phyloP scores from a whole-genome alignment of 306 rosid species.

The Crotalaria pallida region DNA sequence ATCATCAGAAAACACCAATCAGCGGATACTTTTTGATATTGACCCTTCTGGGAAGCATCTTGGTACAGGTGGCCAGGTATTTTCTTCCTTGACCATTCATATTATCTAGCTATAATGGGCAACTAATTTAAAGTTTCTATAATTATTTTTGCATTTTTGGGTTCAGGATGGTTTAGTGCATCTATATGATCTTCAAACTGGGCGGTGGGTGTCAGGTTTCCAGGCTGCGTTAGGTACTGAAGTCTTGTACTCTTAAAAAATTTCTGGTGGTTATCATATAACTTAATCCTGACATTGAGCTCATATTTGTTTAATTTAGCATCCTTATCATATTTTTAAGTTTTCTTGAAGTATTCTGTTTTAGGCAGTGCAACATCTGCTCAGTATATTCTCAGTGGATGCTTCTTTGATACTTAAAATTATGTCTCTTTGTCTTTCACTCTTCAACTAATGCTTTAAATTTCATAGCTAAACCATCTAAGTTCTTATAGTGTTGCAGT shows the following conservation, averaged over 20 bases:
- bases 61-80: conserved; percentile 97
- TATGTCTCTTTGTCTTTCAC: not conserved
- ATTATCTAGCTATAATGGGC: conserved; percentile 11
- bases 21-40: conserved; percentile 81
- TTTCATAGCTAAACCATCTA: not conserved
- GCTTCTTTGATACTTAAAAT: not conserved
- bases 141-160: conserved; percentile 5
- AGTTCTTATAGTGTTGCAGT: not conserved
- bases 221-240: conserved; percentile 81
- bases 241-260: conserved; percentile 13
- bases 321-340: not conserved
- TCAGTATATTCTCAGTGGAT: not conserved
- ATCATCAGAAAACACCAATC: conserved; percentile 84
- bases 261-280: conserved; percentile 5
- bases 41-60: conserved; percentile 85
- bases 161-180: conserved; percentile 85
- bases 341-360: not conserved
- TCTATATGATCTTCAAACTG: conserved; percentile 85
- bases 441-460: not conserved
- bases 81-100: conserved; percentile 14
- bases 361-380: not conserved
- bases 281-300: conserved; percentile 15
- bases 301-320: not conserved
- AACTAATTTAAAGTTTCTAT: not conserved
- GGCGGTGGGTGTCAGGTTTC: conserved; percentile 88